Evolutionary conservation across 352 stramenopile genomes (phyloP).

Genomic region (Aphanomyces astaci): DNA sequence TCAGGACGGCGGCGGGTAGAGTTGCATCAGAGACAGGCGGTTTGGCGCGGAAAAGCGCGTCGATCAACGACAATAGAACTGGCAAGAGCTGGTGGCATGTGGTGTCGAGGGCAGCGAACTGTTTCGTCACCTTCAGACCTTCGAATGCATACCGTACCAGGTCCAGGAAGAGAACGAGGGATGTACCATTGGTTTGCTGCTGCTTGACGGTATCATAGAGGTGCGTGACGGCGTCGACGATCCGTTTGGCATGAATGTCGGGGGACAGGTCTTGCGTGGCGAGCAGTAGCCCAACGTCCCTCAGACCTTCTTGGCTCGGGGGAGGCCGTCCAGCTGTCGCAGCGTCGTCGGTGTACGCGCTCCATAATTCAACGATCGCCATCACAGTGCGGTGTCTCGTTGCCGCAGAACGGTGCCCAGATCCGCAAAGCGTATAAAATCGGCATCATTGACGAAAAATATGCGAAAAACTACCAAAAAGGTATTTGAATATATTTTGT

Average conservation of each 20-base stretch:
- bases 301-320: slow-evolving; percentile 4
- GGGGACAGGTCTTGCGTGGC: slow-evolving; percentile 39
- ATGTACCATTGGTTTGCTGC: slow-evolving; percentile 31
- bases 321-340: background rate
- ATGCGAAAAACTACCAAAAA: too few relatives aligned
- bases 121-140: slow-evolving; percentile 63
- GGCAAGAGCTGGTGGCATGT: slow-evolving; percentile 38
- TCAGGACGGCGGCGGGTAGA: slow-evolving; percentile 39
- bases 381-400: background rate
- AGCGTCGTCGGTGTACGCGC: background rate
- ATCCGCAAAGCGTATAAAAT: background rate
- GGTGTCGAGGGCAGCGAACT: slow-evolving; percentile 48
- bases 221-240: background rate
- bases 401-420: background rate
- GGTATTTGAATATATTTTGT: too few relatives aligned
- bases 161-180: slow-evolving; percentile 35
- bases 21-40: slow-evolving; percentile 27
- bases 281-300: slow-evolving; percentile 54
- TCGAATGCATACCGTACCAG: slow-evolving; percentile 51
- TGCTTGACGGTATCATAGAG: background rate
- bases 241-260: slow-evolving; percentile 9
- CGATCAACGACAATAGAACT: slow-evolving; percentile 36
- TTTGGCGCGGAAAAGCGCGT: slow-evolving; percentile 4
- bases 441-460: background rate
- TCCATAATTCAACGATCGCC: background rate